Base-by-base conservation (phyloP, 176 grass and related monocot species). In the Bolboschoenus planiculmis region DNA sequence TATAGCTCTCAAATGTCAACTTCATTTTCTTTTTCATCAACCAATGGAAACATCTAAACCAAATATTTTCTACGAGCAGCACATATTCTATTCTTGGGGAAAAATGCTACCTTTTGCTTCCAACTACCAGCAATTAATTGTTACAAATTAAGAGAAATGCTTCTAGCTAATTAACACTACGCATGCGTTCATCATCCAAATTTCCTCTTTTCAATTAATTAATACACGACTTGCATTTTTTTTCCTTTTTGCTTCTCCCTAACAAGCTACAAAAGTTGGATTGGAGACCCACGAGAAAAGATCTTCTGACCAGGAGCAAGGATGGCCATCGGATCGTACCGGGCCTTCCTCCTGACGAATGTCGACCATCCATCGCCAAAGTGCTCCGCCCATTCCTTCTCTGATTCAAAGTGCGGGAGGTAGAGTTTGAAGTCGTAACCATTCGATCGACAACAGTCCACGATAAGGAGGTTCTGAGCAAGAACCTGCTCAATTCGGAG, bases 341-440 rank as follows among this genome's bases (percentile, higher is more conserved):
- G 78, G 23, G 79, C 78, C 86, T 99, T 99, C 18, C 80, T 88
- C 1, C 85, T 85, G 14, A 90, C 80, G 77, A 99, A 99, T n/a
- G 86, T 80, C 56, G 50, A 26, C 97, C 97, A 99, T 68, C 67
- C 62, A 35, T 83, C 15, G 2, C 88, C 93, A 76, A 99, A 98
- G 86, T 99, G 97, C 44, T 79, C 34, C 23, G 83, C 80, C 97
- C 97, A 99, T 11, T 99, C 97, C 0, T 56, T 4, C 71, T 91
- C 80, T 20, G 50, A 58, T 54, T 51, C 58, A 83, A 93, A 96
- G 78, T 75, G 83, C 4, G 97, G 97, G 79, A 99, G 89, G 86
- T 99, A 99, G 0, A 87, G 84, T 85, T 99, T 99, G 89, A 86
- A 93, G 85, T 96, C 91, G 79, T 93, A 96, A 66, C 93, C 87